phyloP scores from a whole-genome alignment of 495 filamentous ascomycete species.

The Aspergillus incahuasiensis region DNA sequence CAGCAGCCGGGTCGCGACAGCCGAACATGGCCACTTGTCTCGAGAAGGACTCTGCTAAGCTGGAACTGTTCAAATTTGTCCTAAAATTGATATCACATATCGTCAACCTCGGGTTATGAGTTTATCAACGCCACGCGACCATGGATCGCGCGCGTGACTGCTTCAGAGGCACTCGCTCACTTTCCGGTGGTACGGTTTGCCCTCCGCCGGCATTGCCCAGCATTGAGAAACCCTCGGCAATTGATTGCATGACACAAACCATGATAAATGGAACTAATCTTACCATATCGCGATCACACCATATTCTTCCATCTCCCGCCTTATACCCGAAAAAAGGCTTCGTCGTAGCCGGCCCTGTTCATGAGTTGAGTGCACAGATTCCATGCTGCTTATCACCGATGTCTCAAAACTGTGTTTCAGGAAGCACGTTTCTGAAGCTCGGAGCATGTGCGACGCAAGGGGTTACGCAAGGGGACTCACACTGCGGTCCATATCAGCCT shows the following conservation, averaged over 20 bases:
- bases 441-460: not conserved
- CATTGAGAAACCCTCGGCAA: slow-evolving; percentile 59
- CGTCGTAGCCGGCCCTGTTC: no score
- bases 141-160: slow-evolving; percentile 55
- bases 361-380: not conserved
- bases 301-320: not conserved
- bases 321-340: no score
- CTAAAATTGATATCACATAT: slow-evolving; percentile 59
- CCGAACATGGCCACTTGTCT: no score
- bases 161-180: slow-evolving; percentile 61
- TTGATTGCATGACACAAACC: slow-evolving; percentile 64
- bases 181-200: slow-evolving; percentile 23
- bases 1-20: no score
- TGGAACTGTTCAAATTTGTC: slow-evolving; percentile 44
- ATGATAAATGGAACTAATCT: slow-evolving; percentile 58
- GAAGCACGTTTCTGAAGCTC: not conserved
- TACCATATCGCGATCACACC: slow-evolving; percentile 53
- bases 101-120: slow-evolving; percentile 58
- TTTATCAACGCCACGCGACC: slow-evolving; percentile 50
- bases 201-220: slow-evolving; percentile 48
- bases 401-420: slow-evolving; percentile 20
- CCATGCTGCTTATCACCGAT: not conserved
- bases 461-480: not conserved
- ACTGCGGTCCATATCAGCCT: no score
- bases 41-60: no score